Evolutionary conservation across 1,284 basidiomycete genomes (phyloP), one percentile per base, ranked within the genome.

Genomic region (Trametes versicolor): DNA sequence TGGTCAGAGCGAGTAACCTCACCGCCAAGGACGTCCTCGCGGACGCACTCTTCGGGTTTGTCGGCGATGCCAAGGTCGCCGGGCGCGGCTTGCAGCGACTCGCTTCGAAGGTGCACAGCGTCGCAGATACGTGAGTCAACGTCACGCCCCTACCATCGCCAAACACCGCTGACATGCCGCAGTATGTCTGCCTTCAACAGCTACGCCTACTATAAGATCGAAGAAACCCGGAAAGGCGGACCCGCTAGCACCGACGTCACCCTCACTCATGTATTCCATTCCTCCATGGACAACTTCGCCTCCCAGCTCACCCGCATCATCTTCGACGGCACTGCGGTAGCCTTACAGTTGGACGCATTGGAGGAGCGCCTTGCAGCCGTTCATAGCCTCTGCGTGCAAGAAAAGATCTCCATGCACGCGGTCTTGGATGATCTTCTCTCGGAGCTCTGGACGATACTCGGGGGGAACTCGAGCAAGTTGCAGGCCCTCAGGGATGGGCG

Each of bases 1-100:
- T 19, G 23, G 41, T 56, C n/a, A 23, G 41, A 23, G 54, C 37
- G 13, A 56, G 54, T 37, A 56, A 56, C 17, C 37, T 56, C 27
- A 29, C 25, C 15, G 27, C 27, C 23, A 56, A 45, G 23, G 6
- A 17, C 4, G 23, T 32, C 17, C 23, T 56, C 10, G 54, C 41
- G 23, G 41, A 56, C 1, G 19, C 54, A 3, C 54, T 56, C 17
- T n/a, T 21, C n/a, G 45, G 17, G 17, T 47, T 47, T 21, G 45
- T 47, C 9, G 19, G 23, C 45, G 45, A 47, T 19, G 45, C 45
- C 15, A 47, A 25, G 45, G 9, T 25, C 9, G 45, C 45, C n/a
- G 45, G 45, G 9, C 45, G 45, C 19, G n/a, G 23, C 45, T 19
- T 47, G 13, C 19, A 47, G 19, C n/a, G 23, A 9, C 45, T 47